Base-by-base conservation (phyloP, 1,139 yeast genomes). In the Saccharomyces hybrid region DNA sequence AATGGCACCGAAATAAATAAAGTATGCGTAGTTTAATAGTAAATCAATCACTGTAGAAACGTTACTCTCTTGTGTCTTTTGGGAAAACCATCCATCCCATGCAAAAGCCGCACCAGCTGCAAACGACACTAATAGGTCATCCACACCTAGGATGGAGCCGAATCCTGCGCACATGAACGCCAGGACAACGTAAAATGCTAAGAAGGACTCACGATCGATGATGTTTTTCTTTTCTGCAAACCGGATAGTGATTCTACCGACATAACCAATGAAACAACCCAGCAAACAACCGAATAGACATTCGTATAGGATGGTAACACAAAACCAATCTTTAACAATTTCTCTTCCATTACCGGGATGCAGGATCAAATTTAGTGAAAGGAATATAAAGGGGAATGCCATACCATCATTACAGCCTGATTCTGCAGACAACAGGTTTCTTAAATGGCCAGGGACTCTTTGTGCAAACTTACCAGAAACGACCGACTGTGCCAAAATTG, bases 331-430 rank as follows among this genome's bases (percentile, higher is more conserved):
- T 67, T 85, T 84, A 31, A 90, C 82, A 60, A 91, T 87, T 59
- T 81, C 83, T 1, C 81, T 78, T 13, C 63, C 69, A 52, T 88
- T 70, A 2, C 90, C 90, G 5, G 79, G 76, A 66, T 88, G 83
- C 25, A 83, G 70, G 52, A 90, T 82, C 50, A 90, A 69, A 65
- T 84, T 79, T 54, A 90, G 69, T 0, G 96, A 84, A 52, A 91
- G 73, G 64, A 78, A 90, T 47, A 90, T 88, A 68, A 93, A 93
- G 0, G 99, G 99, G 68, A 90, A 91, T 0, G 99, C 98, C 95
- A 93, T 88, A 54, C 99, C 99, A 68, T 93, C 99, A 70, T 93
- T 93, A 72, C 97, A 91, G 7, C 96, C 98, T 0, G 97, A 89
- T 68, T 93, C 99, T 0, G 98, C 97, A 31, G 95, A 82, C 48